Evolutionary conservation across 2,329 filamentous ascomycete genomes (phyloP).

Genomic region (Stagonosporopsis vannaccii): DNA sequence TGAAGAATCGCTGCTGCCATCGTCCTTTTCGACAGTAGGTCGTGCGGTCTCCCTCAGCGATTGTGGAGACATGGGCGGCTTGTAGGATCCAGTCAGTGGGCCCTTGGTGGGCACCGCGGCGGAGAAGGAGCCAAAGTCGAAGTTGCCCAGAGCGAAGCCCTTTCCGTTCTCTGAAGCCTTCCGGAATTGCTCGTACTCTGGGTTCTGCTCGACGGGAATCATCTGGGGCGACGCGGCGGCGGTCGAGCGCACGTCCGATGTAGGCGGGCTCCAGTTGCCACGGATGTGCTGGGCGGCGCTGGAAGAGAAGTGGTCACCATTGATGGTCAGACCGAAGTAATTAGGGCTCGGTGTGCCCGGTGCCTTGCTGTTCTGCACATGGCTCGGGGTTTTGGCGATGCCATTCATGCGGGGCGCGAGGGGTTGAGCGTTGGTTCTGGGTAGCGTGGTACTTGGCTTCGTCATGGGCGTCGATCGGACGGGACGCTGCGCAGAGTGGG

Average conservation of each 20-base stretch:
- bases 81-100: conserved; percentile 28
- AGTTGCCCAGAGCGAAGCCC: conserved; percentile 51
- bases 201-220: conserved; percentile 75
- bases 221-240: conserved; percentile 72
- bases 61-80: conserved; percentile 45
- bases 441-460: conserved; percentile 35
- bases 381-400: conserved; percentile 42
- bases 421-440: conserved; percentile 32
- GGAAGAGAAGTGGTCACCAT: conserved; percentile 68
- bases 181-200: conserved; percentile 82
- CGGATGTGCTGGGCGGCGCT: conserved; percentile 65
- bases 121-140: conserved; percentile 51
- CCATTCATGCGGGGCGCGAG: conserved; percentile 45
- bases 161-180: conserved; percentile 70
- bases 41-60: conserved; percentile 31
- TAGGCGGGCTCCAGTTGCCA: conserved; percentile 77
- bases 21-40: conserved; percentile 29
- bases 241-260: conserved; percentile 74
- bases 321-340: conserved; percentile 80
- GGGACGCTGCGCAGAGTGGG: conserved; percentile 32
- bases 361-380: conserved; percentile 36
- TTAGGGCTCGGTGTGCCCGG: conserved; percentile 70
- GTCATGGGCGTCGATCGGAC: conserved; percentile 42
- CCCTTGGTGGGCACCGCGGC: conserved; percentile 34
- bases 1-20: conserved; percentile 19